Conservation (phyloP, 2,329 filamentous ascomycete species). For the Colletotrichum endophyticum region DNA sequence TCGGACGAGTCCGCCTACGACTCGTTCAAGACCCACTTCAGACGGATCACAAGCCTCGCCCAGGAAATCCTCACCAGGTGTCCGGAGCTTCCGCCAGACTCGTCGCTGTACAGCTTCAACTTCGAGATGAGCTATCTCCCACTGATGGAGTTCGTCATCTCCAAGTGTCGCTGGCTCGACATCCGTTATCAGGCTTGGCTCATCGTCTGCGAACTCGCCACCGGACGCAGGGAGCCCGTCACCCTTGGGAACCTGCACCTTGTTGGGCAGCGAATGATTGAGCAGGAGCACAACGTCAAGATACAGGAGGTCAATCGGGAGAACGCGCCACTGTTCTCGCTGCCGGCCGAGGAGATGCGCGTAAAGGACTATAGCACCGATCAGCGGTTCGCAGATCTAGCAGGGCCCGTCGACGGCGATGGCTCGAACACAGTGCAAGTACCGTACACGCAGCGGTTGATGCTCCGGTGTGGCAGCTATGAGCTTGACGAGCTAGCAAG, state of each 20-base stretch:
- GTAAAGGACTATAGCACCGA: conserved; percentile 6
- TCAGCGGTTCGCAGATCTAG: neutral
- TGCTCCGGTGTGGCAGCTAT: conserved; percentile 11
- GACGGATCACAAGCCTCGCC: neutral
- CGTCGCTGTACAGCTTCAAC: neutral
- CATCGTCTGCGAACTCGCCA: neutral
- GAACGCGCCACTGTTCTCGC: conserved; percentile 5
- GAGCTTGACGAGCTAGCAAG: conserved; percentile 7
- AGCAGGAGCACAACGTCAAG: conserved; percentile 9
- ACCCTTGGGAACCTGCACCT: neutral
- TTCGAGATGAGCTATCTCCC: conserved; percentile 13
- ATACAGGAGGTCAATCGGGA: neutral
- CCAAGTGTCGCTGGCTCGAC: conserved; percentile 17
- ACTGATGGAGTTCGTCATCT: conserved; percentile 11
- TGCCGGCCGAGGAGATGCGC: conserved; percentile 18
- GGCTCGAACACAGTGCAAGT: neutral
- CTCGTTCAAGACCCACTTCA: neutral
- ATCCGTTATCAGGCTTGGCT: conserved; percentile 11
- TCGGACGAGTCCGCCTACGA: conserved; percentile 15
- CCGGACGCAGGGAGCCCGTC: neutral
- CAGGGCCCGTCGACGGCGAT: neutral
- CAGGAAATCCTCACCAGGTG: neutral
- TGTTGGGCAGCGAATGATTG: neutral
- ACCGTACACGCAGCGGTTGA: conserved; percentile 1
- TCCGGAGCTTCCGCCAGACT: neutral